phyloP scores from a whole-genome alignment of 495 filamentous ascomycete species.

The Haplographium delicatum region DNA sequence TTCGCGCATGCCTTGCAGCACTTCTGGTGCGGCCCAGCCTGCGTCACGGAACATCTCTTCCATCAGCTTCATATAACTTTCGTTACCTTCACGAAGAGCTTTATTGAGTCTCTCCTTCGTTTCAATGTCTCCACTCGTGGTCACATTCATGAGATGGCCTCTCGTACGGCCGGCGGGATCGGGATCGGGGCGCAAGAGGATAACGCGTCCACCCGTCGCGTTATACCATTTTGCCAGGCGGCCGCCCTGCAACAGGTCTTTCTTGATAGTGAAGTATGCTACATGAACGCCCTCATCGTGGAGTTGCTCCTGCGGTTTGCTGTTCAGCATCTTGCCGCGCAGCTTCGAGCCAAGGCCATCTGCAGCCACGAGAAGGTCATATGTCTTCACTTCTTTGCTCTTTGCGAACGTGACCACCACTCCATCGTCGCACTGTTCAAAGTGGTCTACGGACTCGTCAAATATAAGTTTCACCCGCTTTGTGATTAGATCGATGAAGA shows the following conservation, averaged over 20 bases:
- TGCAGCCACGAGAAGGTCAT: slow-evolving; percentile 44
- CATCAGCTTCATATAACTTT: slow-evolving; percentile 36
- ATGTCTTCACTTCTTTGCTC: slow-evolving; percentile 29
- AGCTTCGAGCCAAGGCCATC: slow-evolving; percentile 46
- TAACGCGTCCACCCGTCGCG: slow-evolving; percentile 31
- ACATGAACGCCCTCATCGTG: slow-evolving; percentile 31
- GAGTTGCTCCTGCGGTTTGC: slow-evolving; percentile 34
- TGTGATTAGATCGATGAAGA: slow-evolving; percentile 28
- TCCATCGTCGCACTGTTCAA: slow-evolving; percentile 19
- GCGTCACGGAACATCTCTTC: slow-evolving; percentile 31
- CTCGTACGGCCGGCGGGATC: slow-evolving; percentile 24
- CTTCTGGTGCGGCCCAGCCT: slow-evolving; percentile 39
- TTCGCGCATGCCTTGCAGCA: slow-evolving; percentile 34
- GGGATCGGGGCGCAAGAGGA: slow-evolving; percentile 31
- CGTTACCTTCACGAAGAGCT: slow-evolving; percentile 33
- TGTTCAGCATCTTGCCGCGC: slow-evolving; percentile 38
- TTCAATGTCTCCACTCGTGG: slow-evolving; percentile 24
- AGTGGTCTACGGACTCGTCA: slow-evolving; percentile 12
- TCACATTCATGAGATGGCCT: slow-evolving; percentile 27
- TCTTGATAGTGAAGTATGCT: slow-evolving; percentile 35
- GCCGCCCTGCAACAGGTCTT: slow-evolving; percentile 35
- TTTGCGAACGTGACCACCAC: slow-evolving; percentile 23
- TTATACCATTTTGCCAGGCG: slow-evolving; percentile 31
- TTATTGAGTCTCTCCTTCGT: slow-evolving; percentile 22
- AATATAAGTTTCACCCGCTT: slow-evolving; percentile 14